Evolutionary conservation across 228 moss, liverwort and hornwort genomes (phyloP), one percentile per base, ranked within the genome.

Genomic region (Sphagnum magellanicum): DNA sequence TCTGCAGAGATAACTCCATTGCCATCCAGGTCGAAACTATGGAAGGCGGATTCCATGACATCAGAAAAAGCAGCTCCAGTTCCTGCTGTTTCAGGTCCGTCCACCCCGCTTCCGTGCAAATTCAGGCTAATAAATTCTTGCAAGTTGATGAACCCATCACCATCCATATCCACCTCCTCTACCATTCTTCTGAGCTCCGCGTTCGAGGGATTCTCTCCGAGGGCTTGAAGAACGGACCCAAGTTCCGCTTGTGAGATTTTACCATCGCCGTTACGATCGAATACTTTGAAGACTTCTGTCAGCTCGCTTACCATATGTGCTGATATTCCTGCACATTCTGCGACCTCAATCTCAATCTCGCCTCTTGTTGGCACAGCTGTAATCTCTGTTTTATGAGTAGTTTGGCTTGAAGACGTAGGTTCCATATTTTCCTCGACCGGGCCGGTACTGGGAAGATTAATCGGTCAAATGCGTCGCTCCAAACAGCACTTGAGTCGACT

Each of bases 191-290:
- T 9, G 8, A 82, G 63, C 50, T 78, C 82, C 16, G 70, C 51
- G 5, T 46, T 75, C 4, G 78, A 72, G 52, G 65, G 55, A 4
- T 75, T 50, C 55, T 78, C 65, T 32, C 78, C 74, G 10, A 82
- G 51, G 12, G n/a, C 10, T 3, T 14, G 47, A 49, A 78, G 68
- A 48, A 76, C 66, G 4, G 46, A 5, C 3, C 75, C 60, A 8
- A 78, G 58, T 32, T 82, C 82, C 5, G 6, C 50, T 16, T 15
- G 50, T 0, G 78, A 78, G 13, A 82, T 78, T 48, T 75, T 75
- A 4, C 82, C 82, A 55, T 82, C 78, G 6, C 78, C 78, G 53
- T 82, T 72, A 53, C 7, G 60, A 53, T 82, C 82, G 46, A 82
- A 72, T 1, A 78, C 67, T 49, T 68, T 71, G 63, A 78, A 82